Percentiles rank a stretch among this genome's conserved stretches.
Conservation (phyloP, 148 eudicot species). For the Diospyros lotus region DNA sequence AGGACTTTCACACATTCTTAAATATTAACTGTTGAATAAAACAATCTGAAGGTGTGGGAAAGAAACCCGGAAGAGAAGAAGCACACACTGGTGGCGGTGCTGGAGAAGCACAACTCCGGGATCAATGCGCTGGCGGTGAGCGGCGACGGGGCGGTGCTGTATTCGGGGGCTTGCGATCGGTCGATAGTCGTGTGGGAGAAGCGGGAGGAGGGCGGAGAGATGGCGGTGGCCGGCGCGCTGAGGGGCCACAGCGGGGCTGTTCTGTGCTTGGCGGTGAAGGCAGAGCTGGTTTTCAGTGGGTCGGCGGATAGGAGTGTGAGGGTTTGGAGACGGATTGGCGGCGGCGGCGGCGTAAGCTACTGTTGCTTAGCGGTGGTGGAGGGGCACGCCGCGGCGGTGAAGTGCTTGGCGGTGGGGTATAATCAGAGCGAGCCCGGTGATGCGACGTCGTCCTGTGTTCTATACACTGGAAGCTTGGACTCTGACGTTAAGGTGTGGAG, state of each 20-base stretch:
- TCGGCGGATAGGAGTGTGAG: slow-evolving; percentile 80
- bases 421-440: slow-evolving; percentile 29
- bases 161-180: slow-evolving; percentile 76
- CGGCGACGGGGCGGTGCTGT: slow-evolving; percentile 47
- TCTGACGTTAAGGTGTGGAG: slow-evolving; percentile 84
- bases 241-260: slow-evolving; percentile 72
- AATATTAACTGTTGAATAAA: no score
- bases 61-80: slow-evolving; percentile 24
- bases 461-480: slow-evolving; percentile 83
- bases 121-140: slow-evolving; percentile 76
- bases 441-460: slow-evolving; percentile 38
- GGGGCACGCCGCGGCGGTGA: slow-evolving; percentile 80
- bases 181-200: slow-evolving; percentile 69
- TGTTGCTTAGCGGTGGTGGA: slow-evolving; percentile 65
- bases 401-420: slow-evolving; percentile 51
- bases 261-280: slow-evolving; percentile 48
- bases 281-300: slow-evolving; percentile 66
- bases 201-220: slow-evolving; percentile 26
- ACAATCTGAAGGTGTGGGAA: no score
- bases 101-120: slow-evolving; percentile 64
- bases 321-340: slow-evolving; percentile 59
- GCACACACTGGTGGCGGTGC: slow-evolving; percentile 41
- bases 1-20: no score
- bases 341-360: slow-evolving; percentile 19
- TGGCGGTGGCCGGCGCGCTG: slow-evolving; percentile 44